Conservation (phyloP, 1,139 yeast genomes). For the Yarrowia galli region DNA sequence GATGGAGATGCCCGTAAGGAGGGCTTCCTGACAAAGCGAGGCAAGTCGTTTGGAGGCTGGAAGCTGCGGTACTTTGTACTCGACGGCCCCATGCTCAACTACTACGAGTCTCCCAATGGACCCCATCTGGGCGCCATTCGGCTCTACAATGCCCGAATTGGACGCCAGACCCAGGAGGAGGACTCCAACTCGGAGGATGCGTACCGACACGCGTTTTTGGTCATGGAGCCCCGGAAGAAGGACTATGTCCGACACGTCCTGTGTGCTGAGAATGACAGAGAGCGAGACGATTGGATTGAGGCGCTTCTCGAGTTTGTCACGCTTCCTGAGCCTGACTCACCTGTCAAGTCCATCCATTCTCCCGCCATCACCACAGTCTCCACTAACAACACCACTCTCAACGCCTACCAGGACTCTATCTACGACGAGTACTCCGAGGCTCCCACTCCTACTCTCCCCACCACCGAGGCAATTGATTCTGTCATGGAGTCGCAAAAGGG, state of each 20-base stretch:
- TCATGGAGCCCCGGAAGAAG: conserved; percentile 67
- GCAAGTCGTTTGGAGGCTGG: conserved; percentile 69
- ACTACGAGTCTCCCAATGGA: conserved; percentile 69
- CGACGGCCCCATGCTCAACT: conserved; percentile 67
- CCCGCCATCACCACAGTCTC: conserved; percentile 24
- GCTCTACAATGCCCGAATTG: conserved; percentile 67
- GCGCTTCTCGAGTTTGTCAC: conserved; percentile 59
- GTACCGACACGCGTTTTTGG: conserved; percentile 76
- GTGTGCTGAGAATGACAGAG: conserved; percentile 83
- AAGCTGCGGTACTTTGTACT: conserved; percentile 75
- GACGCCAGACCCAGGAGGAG: conserved; percentile 59
- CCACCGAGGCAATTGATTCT: conserved; percentile 19
- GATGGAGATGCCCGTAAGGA: conserved; percentile 67
- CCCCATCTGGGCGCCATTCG: conserved; percentile 63
- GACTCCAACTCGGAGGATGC: conserved; percentile 54
- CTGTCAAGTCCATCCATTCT: conserved; percentile 14
- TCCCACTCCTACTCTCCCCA: conserved; percentile 7
- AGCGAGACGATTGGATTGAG: conserved; percentile 80
- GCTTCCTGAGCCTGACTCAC: conserved; percentile 40
- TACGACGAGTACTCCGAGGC: conserved; percentile 23
- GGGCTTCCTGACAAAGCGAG: conserved; percentile 72
- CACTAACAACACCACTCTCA: conserved; percentile 18
- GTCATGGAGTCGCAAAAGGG: conserved; percentile 15
- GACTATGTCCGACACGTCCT: conserved; percentile 68
- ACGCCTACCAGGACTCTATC: conserved; percentile 19